These are phyloP conservation scores for Chlorophyllum brunneum DNA, from an alignment of 768 basidiomycete species.

Conservation along the genomic window DNA sequence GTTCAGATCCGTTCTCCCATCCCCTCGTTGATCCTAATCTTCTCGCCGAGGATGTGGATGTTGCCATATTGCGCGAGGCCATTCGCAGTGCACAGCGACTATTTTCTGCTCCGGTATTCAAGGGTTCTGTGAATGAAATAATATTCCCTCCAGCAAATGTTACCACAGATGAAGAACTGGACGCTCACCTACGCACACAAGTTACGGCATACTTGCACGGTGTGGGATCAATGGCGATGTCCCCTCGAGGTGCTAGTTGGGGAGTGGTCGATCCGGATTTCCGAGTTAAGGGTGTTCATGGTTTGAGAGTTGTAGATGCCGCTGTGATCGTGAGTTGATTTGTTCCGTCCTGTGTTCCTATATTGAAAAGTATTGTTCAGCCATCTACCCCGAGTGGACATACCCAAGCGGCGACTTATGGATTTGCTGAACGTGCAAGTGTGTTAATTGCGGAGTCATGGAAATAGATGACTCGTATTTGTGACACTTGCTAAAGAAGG, in stretches of 20 bases:
- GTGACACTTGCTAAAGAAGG: no score
- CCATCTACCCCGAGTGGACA: no score
- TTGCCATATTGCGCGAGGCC: conserved; percentile 9
- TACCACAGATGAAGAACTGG: conserved; percentile 2
- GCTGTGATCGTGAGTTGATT: conserved; percentile 28
- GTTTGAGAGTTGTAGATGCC: conserved; percentile 34
- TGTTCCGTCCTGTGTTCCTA: no score
- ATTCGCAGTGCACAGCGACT: conserved; percentile 12
- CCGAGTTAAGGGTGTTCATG: conserved; percentile 28
- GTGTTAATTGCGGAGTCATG: no score
- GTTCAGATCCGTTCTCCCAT: conserved; percentile 9
- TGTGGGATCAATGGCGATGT: conserved; percentile 30
- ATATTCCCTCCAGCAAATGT: conserved; percentile 1
- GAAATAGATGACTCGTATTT: no score
- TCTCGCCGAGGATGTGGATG: conserved; percentile 10
- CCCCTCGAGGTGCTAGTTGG: conserved; percentile 18
- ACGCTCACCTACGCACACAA: conserved; percentile 17
- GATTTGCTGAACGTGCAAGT: no score
- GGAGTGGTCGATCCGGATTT: conserved; percentile 37
- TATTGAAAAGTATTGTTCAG: no score
- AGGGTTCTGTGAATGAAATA: background rate
- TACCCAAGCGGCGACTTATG: no score
- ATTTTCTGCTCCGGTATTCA: conserved; percentile 8
- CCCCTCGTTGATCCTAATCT: conserved; percentile 6
- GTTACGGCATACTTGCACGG: conserved; percentile 25